These are phyloP conservation scores for Brassica juncea DNA, from an alignment of 345 rosid species.

Conservation along the genomic window DNA sequence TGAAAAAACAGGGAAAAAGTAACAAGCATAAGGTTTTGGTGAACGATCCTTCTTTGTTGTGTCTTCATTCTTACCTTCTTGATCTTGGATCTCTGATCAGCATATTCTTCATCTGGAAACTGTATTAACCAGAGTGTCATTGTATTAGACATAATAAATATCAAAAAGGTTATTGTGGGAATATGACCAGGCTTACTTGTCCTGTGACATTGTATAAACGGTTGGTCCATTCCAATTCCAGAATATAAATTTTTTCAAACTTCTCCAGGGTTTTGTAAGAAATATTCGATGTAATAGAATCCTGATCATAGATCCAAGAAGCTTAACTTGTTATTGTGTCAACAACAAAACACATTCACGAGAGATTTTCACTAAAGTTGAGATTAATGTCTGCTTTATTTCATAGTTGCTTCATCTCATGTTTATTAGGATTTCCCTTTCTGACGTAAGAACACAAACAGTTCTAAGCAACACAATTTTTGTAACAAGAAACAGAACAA, in stretches of 20 bases:
- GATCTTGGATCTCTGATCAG: neutral
- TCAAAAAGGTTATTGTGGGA: neutral
- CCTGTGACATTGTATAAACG: neutral
- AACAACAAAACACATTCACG: neutral
- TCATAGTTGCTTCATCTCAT: neutral
- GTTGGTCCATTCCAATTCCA: neutral
- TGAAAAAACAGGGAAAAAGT: conserved; percentile 37
- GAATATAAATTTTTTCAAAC: neutral
- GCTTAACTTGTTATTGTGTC: neutral
- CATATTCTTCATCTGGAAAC: neutral
- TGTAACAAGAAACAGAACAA: too few relatives aligned
- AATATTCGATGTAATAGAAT: neutral
- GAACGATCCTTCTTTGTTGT: neutral
- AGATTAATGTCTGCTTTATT: neutral
- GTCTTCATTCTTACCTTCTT: too few relatives aligned
- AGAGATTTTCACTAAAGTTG: neutral
- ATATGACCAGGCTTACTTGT: neutral
- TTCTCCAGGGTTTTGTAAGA: neutral
- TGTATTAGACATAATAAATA: neutral
- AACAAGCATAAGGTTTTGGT: too few relatives aligned
- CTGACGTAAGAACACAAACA: neutral
- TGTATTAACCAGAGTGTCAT: neutral
- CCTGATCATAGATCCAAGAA: neutral
- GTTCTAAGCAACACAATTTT: neutral
- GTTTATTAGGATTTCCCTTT: neutral